These are phyloP conservation scores for Symmetrospora coprosmae DNA, from an alignment of 768 basidiomycete species.

Conservation along the genomic window DNA sequence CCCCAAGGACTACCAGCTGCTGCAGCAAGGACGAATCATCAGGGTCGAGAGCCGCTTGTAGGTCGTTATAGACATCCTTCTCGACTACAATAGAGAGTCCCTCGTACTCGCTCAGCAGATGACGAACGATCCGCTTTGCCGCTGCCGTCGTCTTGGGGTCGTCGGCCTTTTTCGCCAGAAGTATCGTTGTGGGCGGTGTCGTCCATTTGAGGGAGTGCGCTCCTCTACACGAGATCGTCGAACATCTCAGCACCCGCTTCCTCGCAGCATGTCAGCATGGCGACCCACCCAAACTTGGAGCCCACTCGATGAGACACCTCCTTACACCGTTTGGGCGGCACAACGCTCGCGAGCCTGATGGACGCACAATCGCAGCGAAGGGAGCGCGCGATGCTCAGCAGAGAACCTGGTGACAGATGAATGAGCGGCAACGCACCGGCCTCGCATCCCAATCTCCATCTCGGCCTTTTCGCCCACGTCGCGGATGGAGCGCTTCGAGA, in stretches of 20 bases:
- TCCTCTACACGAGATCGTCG: neutral
- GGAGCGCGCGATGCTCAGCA: neutral
- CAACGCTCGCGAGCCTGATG: slow-evolving; percentile 14
- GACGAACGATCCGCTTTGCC: slow-evolving; percentile 30
- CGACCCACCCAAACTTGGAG: slow-evolving; percentile 24
- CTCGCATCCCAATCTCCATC: slow-evolving; percentile 19
- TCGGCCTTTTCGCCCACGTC: slow-evolving; percentile 1
- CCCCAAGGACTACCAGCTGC: too few species aligned
- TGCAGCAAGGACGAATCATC: too few species aligned
- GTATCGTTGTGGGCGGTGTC: slow-evolving; percentile 23
- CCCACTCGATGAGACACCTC: slow-evolving; percentile 21
- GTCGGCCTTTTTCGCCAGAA: slow-evolving; percentile 38
- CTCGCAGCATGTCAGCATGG: neutral
- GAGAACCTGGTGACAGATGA: neutral
- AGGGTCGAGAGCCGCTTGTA: too few species aligned
- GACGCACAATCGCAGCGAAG: neutral
- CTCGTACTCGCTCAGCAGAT: slow-evolving; percentile 17
- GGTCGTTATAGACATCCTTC: slow-evolving; percentile 4
- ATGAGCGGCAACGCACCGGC: slow-evolving; percentile 10
- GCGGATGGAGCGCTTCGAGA: neutral
- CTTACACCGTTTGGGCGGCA: slow-evolving; percentile 14
- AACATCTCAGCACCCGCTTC: too few species aligned
- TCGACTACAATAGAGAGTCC: slow-evolving; percentile 28
- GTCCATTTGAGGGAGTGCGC: slow-evolving; percentile 23
- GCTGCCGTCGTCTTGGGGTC: slow-evolving; percentile 34